Base-by-base conservation (phyloP, 1,139 yeast genomes). In the Kodamaea sp. region DNA sequence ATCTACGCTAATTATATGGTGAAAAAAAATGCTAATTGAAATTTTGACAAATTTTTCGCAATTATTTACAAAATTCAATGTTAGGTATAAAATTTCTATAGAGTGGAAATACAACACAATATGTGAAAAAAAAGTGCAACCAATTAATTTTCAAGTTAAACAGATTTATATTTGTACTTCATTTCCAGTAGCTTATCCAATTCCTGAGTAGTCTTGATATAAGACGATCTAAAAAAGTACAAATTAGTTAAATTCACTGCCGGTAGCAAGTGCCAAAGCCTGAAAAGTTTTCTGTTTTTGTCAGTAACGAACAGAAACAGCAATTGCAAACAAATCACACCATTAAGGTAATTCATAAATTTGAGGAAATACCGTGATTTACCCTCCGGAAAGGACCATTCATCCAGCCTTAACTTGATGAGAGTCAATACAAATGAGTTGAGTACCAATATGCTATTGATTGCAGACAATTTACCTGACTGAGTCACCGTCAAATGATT, bases 81-180 rank as follows among this genome's bases (percentile, higher is more conserved):
- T 28, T 8, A 12, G 8, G 31, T 9, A n/a, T n/a, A n/a, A n/a
- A n/a, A n/a, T n/a, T n/a, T n/a, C n/a, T n/a, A n/a, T n/a, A n/a
- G 27, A 11, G 9, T 31, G 27, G 27, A 22, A 12, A 9, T 11
- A 12, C 24, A 12, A 4, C 24, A 10, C n/a, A n/a, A n/a, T n/a
- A n/a, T n/a, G n/a, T n/a, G n/a, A n/a, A n/a, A n/a, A n/a, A n/a
- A n/a, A n/a, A n/a, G n/a, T n/a, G n/a, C n/a, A n/a, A n/a, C n/a
- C n/a, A n/a, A n/a, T n/a, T n/a, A n/a, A n/a, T n/a, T n/a, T 25
- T 25, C 27, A 25, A 24, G 10, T 34, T 32, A 49, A 7, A 46
- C 53, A 27, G 43, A 40, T 35, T 48, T 48, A 37, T 37, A 49
- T 38, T 48, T 47, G 38, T 48, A 49, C 35, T 31, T 42, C 38